Evolutionary conservation across 306 rosid genomes (phyloP), one percentile per base, ranked within the genome.

Genomic region (Vigna reflexopilosa): DNA sequence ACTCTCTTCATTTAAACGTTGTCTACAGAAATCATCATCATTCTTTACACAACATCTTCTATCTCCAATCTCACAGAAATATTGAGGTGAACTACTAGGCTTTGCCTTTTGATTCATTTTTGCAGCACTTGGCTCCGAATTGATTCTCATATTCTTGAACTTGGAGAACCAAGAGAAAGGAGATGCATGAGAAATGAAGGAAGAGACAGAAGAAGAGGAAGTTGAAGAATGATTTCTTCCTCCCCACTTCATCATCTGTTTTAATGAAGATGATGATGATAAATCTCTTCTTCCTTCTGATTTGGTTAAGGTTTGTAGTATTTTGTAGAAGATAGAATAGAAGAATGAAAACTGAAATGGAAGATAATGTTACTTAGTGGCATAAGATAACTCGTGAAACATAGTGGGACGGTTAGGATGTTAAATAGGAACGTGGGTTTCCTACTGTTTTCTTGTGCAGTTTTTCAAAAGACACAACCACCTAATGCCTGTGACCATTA

Each of bases 81-180:
- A 42, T 78, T 57, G 67, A 51, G 77, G 77, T 24, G 88, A 73
- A 85, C 83, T 82, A 77, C 76, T 79, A 56, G 40, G 36, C 78
- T 73, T 85, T 74, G 71, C 88, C 61, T 76, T 85, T 16, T 51
- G 83, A 59, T 77, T 85, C 5, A 16, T 50, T 26, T 91, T 85
- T 67, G 63, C 24, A 49, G 81, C 86, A 82, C 62, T 82, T 4
- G 85, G 67, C 66, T 92, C 88, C 17, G 83, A 82, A 52, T 61
- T 76, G 40, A 78, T 56, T 56, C 75, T 82, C 85, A 86, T 93
- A 4, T 84, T 86, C 85, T 89, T 93, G 79, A 92, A 86, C 91
- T 87, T 95, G 22, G 93, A 87, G 48, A 93, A 72, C 98, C 98
- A 95, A 73, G 95, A 87, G 75, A 73, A 74, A 47, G 91, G 80